Conservation (phyloP, 2,329 filamentous ascomycete species). For the Pseudogymnoascus sp. region DNA sequence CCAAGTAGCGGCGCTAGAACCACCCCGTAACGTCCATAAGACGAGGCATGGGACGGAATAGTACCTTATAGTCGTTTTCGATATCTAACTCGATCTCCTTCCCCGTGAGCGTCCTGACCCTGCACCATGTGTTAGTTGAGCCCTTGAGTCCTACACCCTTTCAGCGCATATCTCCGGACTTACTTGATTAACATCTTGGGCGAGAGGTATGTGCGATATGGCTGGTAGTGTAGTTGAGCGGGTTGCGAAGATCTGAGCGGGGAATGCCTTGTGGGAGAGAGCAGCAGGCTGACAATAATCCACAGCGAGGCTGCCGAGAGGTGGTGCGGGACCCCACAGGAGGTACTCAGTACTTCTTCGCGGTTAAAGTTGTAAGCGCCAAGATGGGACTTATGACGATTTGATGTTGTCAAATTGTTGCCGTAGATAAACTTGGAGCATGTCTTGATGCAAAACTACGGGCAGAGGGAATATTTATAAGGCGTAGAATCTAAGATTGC, state of each 20-base stretch:
- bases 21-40: not conserved
- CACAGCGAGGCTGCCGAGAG: conserved; percentile 6
- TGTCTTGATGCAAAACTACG: not conserved
- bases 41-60: not conserved
- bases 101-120: conserved; percentile 93
- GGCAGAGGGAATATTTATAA: not conserved
- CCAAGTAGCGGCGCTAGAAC: not conserved
- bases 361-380: conserved; percentile 1
- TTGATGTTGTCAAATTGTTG: no score
- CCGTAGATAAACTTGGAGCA: not conserved
- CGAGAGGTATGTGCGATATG: not conserved
- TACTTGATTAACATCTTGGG: conserved; percentile 46
- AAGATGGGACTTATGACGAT: not conserved
- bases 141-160: not conserved
- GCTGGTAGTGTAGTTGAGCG: not conserved
- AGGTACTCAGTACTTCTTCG: conserved; percentile 3
- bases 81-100: conserved; percentile 99
- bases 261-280: conserved; percentile 2
- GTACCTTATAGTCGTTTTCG: conserved; percentile 85
- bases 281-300: conserved; percentile 8
- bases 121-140: conserved; percentile 34
- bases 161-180: conserved; percentile 16
- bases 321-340: conserved; percentile 2
- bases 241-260: not conserved
- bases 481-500: not conserved